These are phyloP conservation scores for Alternaria alternata DNA, from an alignment of 2,329 filamentous ascomycete genomes.

Conservation along the genomic window DNA sequence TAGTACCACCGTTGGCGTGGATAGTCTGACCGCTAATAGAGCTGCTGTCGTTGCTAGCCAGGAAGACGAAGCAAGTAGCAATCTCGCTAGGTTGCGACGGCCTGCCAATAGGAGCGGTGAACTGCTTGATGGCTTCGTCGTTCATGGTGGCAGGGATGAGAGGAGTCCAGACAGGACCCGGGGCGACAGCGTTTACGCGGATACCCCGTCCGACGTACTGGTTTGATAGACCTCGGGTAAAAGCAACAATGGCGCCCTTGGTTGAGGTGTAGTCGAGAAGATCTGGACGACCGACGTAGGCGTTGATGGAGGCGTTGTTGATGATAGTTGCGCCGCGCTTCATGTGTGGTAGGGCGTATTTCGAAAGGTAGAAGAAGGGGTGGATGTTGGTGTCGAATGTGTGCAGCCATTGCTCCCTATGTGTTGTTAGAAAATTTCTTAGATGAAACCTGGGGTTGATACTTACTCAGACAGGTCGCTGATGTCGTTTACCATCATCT, in stretches of 20 bases:
- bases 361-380: constrained; percentile 80
- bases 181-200: constrained; percentile 77
- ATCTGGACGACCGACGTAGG: constrained; percentile 80
- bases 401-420: constrained; percentile 76
- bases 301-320: constrained; percentile 86
- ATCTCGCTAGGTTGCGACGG: constrained; percentile 84
- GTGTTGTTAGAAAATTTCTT: constrained; percentile 18
- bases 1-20: constrained; percentile 62
- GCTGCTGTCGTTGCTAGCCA: constrained; percentile 77
- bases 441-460: too few relatives aligned
- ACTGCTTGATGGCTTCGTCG: constrained; percentile 72
- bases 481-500: constrained; percentile 78
- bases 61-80: constrained; percentile 81
- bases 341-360: constrained; percentile 80
- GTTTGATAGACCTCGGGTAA: constrained; percentile 79
- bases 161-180: constrained; percentile 66
- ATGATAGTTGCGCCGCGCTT: constrained; percentile 78
- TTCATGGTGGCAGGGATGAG: constrained; percentile 54
- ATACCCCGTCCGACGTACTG: constrained; percentile 77
- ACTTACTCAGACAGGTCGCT: constrained; percentile 72
- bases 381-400: constrained; percentile 88
- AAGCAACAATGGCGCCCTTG: constrained; percentile 80
- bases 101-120: constrained; percentile 76
- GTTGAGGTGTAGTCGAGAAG: constrained; percentile 83
- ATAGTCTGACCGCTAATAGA: constrained; percentile 78